Base-by-base conservation (phyloP, 352 stramenopile genomes). In the Globisporangium parvum region DNA sequence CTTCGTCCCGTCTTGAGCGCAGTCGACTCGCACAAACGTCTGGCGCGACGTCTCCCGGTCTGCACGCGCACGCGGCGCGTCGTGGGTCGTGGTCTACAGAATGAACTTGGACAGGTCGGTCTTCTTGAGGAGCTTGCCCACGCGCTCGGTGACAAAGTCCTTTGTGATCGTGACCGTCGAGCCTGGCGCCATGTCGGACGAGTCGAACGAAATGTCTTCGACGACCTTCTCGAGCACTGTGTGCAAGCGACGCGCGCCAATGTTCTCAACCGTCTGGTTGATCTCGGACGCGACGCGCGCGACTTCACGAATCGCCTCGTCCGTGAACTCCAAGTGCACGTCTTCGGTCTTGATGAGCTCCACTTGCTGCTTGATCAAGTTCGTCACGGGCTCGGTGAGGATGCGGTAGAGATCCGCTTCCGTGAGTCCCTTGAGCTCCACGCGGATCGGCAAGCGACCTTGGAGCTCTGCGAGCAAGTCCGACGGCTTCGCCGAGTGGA, bases 351-450 rank as follows among this genome's bases (percentile, higher is more conserved):
- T 93, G 71, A 99, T 94, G 21, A 99, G 77, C 77, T 98, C 96
- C 35, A 96, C 83, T 70, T 99, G 96, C 79, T 99, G 97, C 57
- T 91, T 85, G 59, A 99, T 91, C 40, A 99, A 78, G 78, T 99
- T 99, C 53, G 93, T 96, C 54, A 98, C 93, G n/a, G 97, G 97
- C 76, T 99, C 97, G 1, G 97, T 99, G 18, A 99, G 78, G 67
- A 99, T 99, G 60, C 95, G 96, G 80, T 99, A 98, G 51, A 99
- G 69, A 69, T 99, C 96, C 48, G 98, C 81, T 67, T 99, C 96
- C n/a, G 96, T 99, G 18, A 99, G 76, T 1, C 92, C 96, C 70
- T 99, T 97, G 17, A 99, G 86, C 69, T 99, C 96, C 6, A 99
- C 97, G 56, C 97, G 94, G 72, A 99, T 99, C 1, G 97, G 97